Evolutionary conservation across 1,139 yeast genomes (phyloP).

Genomic region (Taphrina pruni): DNA sequence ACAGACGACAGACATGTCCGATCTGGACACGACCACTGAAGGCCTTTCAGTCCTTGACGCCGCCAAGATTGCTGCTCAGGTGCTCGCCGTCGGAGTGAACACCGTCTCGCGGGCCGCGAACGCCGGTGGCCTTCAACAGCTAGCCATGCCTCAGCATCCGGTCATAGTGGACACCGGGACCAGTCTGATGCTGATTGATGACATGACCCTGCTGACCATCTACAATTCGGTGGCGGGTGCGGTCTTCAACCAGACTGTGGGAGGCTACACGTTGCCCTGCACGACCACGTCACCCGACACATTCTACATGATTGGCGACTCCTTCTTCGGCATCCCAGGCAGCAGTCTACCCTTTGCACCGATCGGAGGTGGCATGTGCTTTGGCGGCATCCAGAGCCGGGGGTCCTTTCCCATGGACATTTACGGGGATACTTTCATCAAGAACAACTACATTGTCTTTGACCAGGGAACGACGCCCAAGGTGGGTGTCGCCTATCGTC

Average conservation of each 20-base stretch:
- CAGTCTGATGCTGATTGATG: conserved; percentile 63
- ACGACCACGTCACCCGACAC: conserved; percentile 25
- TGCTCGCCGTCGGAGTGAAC: conserved; percentile 1
- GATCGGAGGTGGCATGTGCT: conserved; percentile 23
- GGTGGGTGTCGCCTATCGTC: conserved; percentile 35
- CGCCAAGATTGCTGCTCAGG: conserved; percentile 21
- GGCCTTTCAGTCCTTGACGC: conserved; percentile 33
- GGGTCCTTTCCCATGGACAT: conserved; percentile 52
- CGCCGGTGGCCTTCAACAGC: conserved; percentile 23
- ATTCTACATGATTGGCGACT: conserved; percentile 31
- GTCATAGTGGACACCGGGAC: conserved; percentile 95
- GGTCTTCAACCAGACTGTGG: conserved; percentile 23
- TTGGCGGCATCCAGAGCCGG: conserved; percentile 38
- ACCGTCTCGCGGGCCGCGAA: neutral
- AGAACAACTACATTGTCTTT: conserved; percentile 69
- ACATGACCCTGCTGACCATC: conserved; percentile 27
- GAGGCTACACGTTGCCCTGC: conserved; percentile 34
- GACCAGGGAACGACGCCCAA: conserved; percentile 52
- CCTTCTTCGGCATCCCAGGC: conserved; percentile 36
- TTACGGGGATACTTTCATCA: conserved; percentile 72
- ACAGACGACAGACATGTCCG: neutral
- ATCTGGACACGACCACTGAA: conserved; percentile 10
- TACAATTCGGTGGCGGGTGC: conserved; percentile 38
- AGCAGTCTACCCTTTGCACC: conserved; percentile 30
- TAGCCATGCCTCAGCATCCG: conserved; percentile 63